A percentile compares a stretch with the other conserved stretches of the same genome.
phyloP scores from a whole-genome alignment of 495 filamentous ascomycete species.

The Astrocystis sublimbata region DNA sequence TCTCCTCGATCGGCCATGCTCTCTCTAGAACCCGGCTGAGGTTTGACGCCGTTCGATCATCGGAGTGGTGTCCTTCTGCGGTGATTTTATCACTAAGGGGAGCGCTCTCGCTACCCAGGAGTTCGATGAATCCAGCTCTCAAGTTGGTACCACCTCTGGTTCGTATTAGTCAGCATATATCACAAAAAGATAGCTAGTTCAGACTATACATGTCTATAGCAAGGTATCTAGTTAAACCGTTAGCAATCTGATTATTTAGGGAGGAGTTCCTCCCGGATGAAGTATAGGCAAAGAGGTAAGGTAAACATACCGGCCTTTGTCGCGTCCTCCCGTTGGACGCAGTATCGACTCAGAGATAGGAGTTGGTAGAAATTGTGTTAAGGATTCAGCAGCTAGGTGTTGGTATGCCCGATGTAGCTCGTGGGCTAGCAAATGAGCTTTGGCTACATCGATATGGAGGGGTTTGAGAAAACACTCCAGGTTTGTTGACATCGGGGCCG shows the following conservation, averaged over 20 bases:
- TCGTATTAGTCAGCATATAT: slow-evolving; percentile 10
- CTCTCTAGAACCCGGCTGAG: slow-evolving; percentile 65
- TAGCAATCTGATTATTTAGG: slow-evolving; percentile 18
- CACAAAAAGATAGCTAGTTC: background rate
- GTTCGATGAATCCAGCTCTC: slow-evolving; percentile 74
- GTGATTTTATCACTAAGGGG: slow-evolving; percentile 19
- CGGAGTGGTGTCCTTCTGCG: background rate
- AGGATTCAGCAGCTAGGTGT: slow-evolving; percentile 63
- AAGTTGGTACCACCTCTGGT: slow-evolving; percentile 73
- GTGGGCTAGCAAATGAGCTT: slow-evolving; percentile 60
- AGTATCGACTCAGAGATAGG: slow-evolving; percentile 66
- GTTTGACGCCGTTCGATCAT: slow-evolving; percentile 36
- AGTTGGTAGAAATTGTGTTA: slow-evolving; percentile 75
- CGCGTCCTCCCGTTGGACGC: slow-evolving; percentile 58
- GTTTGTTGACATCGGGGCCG: slow-evolving; percentile 25
- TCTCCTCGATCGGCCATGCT: slow-evolving; percentile 76
- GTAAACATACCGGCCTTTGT: slow-evolving; percentile 59
- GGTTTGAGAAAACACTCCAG: slow-evolving; percentile 49
- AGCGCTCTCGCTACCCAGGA: slow-evolving; percentile 50
- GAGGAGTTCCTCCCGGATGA: background rate
- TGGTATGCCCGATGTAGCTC: slow-evolving; percentile 63
- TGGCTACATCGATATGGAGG: slow-evolving; percentile 42
- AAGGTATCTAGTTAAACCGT: slow-evolving; percentile 54
- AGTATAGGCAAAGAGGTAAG: background rate
- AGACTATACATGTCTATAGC: slow-evolving; percentile 69